Evolutionary conservation across 305 asterid species (phyloP), one percentile per base, ranked within the genome.

Genomic region (Fraxinus nigra): DNA sequence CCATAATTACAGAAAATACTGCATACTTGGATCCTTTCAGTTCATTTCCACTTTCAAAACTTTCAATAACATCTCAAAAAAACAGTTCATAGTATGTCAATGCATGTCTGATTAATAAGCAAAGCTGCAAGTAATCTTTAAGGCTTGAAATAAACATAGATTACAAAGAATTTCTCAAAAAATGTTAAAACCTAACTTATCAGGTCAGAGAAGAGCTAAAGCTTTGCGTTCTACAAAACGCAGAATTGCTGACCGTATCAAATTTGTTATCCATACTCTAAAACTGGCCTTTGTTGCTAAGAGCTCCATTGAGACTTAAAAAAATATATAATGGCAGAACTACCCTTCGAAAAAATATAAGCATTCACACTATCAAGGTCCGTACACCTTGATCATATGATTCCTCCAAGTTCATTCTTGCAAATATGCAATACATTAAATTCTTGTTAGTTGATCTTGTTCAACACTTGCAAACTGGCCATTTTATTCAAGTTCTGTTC

Each of bases 21-120:
- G 43, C 28, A 79, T 72, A 34, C 26, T 11, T 77, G 80, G 22
- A 76, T 28, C 24, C 72, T 69, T 78, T 76, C 51, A 40, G 13
- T 70, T 28, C 20, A 70, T 70, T 28, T 70, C 18, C 82, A 81
- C 63, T 40, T 35, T 34, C 76, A 77, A 20, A 35, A 34, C 72
- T 13, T 32, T 54, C 76, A 82, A 24, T 24, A 70, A 56, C 26
- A 7, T 11, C 35, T 26, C 73, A 61, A 28, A 65, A 63, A 65
- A 24, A 3, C 73, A 65, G 14, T 65, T 28, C 20, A 65, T 28
- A 33, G 70, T 26, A 51, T n/a, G 22, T 79, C 72, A 18, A 72
- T 33, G 51, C 79, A 40, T 51, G 67, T 35, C 81, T 56, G 75
- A 35, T 76, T 56, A 18, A 56, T n/a, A 56, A 56, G 67, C 28